Percentiles rank a stretch among this genome's conserved stretches.
phyloP scores from a whole-genome alignment of 768 basidiomycete species.

The Pleurotus citrinopileatus region DNA sequence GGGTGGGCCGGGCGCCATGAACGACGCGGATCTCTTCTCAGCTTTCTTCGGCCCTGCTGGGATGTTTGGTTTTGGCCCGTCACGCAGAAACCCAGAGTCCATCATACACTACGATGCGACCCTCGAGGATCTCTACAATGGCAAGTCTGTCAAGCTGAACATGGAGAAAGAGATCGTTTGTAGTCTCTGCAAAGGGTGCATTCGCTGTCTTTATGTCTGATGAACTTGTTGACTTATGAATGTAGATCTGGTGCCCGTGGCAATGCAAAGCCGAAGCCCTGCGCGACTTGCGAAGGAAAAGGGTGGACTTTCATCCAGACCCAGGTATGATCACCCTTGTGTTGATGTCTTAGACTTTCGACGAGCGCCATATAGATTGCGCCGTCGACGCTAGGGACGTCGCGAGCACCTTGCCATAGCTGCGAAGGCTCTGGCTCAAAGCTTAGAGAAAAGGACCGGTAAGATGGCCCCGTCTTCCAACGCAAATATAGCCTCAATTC shows the following conservation, averaged over 20 bases:
- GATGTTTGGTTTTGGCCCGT: slow-evolving; percentile 52
- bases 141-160: slow-evolving; percentile 84
- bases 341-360: background rate
- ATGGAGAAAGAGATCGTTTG: slow-evolving; percentile 87
- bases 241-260: slow-evolving; percentile 77
- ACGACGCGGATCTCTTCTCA: slow-evolving; percentile 68
- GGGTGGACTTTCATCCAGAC: slow-evolving; percentile 67
- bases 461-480: slow-evolving; percentile 17
- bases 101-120: slow-evolving; percentile 81
- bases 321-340: slow-evolving; percentile 33
- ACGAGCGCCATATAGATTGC: slow-evolving; percentile 30
- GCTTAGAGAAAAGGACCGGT: slow-evolving; percentile 84
- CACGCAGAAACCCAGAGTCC: slow-evolving; percentile 66
- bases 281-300: slow-evolving; percentile 79
- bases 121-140: slow-evolving; percentile 90
- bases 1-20: slow-evolving; percentile 47
- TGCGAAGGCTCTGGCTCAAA: slow-evolving; percentile 70
- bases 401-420: slow-evolving; percentile 59
- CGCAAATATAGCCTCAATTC: slow-evolving; percentile 7
- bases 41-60: slow-evolving; percentile 62
- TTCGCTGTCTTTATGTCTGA: slow-evolving; percentile 9
- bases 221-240: slow-evolving; percentile 10
- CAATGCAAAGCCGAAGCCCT: slow-evolving; percentile 81
- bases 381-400: slow-evolving; percentile 44
- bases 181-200: slow-evolving; percentile 75